Base-by-base conservation (phyloP, 2,329 filamentous ascomycete species). In the Talaromyces sp. region DNA sequence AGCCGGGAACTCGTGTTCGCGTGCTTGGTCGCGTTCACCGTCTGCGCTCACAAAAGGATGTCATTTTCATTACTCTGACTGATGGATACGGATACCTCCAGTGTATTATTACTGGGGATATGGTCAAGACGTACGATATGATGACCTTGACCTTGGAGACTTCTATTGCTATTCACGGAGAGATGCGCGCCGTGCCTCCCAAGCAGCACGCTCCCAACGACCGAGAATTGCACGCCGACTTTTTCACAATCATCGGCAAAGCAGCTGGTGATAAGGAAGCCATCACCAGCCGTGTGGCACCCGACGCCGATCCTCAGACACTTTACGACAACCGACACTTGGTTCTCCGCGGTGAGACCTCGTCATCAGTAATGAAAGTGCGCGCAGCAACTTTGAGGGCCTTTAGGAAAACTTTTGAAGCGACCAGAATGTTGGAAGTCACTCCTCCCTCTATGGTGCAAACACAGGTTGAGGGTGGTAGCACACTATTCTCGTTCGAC, bases 391-490 rank as follows among this genome's bases (percentile, higher is more conserved):
- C 94, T 62, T 88, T 96, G 77, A 87, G 86, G 70, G 91, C 93
- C 13, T 97, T 97, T 82, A 85, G 89, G 77, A 84, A 87, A 73
- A 85, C 88, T 43, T 97, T 92, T 82, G 87, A 90, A 73, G 90
- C 95, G 76, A 81, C 89, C 71, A 85, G 88, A 68, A 85, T 94
- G 77, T 85, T 89, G 73, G 93, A 97, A 81, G 93, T 97, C 69
- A 90, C 89, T 58, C 93, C 93, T 13, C 93, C 93, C 1, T 92
- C 92, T 37, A 89, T 96, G 78, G 95, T 97, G 66, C 95, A 96
- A 82, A 98, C 94, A 19, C 90, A 97, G 81, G 91, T 96, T 74
- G 93, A 98, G 81, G 93, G 93, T 69, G 93, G 93, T 64, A 87
- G 91, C 71, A 97, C 93, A 3, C 88, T 98, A 43, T 98, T 97